Percentiles rank a stretch among this genome's conserved stretches.
These are phyloP conservation scores for Albatrellus sp. DNA, from an alignment of 1,284 basidiomycete species.

Conservation along the genomic window DNA sequence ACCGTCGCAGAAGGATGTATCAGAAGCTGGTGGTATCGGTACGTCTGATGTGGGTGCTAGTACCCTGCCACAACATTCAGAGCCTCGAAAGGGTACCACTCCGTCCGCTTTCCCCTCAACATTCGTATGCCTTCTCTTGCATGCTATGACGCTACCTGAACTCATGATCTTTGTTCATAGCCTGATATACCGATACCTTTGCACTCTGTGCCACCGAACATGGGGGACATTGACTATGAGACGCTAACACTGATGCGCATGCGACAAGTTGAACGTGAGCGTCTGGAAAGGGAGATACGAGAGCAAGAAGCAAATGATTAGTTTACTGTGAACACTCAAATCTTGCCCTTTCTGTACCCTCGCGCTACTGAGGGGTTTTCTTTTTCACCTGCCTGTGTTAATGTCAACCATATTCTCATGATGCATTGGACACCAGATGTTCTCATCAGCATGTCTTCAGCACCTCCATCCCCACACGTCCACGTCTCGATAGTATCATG, in stretches of 20 bases:
- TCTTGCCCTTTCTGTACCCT: background rate
- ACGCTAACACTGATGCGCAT: conserved; percentile 71
- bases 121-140: conserved; percentile 30
- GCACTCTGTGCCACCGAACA: conserved; percentile 10
- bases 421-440: no score
- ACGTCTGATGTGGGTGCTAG: no score
- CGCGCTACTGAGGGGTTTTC: background rate
- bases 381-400: background rate
- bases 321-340: conserved; percentile 1
- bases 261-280: conserved; percentile 67
- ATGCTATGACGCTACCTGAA: conserved; percentile 3
- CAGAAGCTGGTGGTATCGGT: background rate
- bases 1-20: background rate
- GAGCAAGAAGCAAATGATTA: conserved; percentile 40
- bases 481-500: no score
- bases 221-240: conserved; percentile 59
- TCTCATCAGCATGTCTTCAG: no score
- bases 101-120: conserved; percentile 38
- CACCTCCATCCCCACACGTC: no score
- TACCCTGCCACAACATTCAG: conserved; percentile 9
- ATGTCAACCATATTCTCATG: background rate
- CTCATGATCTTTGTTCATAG: conserved; percentile 15
- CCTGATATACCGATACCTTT: no score
- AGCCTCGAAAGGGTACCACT: no score
- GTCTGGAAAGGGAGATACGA: conserved; percentile 64